Conservation (phyloP, 345 rosid species). For the Eutrema yunnanense region DNA sequence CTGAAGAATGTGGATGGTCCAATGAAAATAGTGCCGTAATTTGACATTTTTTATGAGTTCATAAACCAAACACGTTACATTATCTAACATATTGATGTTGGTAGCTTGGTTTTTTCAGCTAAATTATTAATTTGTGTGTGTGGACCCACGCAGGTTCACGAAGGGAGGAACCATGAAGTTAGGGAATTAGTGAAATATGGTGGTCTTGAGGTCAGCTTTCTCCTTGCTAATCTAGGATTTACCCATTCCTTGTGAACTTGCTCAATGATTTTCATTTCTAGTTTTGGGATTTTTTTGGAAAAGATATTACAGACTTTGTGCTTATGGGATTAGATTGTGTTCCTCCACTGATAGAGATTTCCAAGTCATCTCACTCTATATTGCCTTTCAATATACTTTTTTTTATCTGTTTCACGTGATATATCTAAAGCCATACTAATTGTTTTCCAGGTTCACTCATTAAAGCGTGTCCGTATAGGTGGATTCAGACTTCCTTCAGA, state of each 20-base stretch:
- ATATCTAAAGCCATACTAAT: too few species aligned
- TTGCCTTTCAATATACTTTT: background rate
- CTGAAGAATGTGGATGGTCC: background rate
- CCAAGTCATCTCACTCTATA: background rate
- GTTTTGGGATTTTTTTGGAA: too few species aligned
- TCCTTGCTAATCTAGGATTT: too few species aligned
- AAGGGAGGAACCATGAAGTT: constrained; percentile 96
- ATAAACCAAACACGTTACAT: background rate
- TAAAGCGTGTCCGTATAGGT: constrained; percentile 82
- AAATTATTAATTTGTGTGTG: too few species aligned
- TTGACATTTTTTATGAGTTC: background rate
- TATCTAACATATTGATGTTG: background rate
- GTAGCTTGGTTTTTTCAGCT: too few species aligned
- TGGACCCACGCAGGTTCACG: constrained; percentile 63
- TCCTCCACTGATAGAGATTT: too few species aligned
- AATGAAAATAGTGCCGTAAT: background rate
- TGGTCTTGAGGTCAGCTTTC: constrained; percentile 82
- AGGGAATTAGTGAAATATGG: constrained; percentile 90
- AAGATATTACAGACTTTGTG: too few species aligned
- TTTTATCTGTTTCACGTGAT: too few species aligned
- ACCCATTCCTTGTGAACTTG: too few species aligned
- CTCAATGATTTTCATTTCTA: too few species aligned
- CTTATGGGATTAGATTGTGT: too few species aligned
- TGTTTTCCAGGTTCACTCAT: constrained; percentile 54
- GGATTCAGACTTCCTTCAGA: constrained; percentile 88